These are phyloP conservation scores for Rhizopogon roseolus DNA, from an alignment of 768 basidiomycete species.

Conservation along the genomic window DNA sequence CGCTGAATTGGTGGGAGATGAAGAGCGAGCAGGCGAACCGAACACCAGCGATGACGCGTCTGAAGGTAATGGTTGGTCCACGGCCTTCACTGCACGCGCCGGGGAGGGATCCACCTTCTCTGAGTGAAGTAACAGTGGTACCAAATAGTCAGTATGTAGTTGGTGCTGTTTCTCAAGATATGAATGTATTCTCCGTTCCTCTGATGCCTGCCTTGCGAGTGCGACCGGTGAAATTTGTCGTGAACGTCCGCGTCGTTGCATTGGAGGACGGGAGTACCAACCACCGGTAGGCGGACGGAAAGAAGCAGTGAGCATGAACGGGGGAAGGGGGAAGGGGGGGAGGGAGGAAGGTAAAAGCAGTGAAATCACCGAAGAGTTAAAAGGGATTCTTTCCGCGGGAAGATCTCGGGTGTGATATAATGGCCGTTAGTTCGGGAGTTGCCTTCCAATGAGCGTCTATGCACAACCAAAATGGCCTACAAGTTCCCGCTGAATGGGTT, in stretches of 20 bases:
- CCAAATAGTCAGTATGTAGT: neutral
- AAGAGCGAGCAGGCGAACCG: conserved; percentile 8
- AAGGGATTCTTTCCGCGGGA: conserved; percentile 8
- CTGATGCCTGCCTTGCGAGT: conserved; percentile 37
- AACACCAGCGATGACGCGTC: neutral
- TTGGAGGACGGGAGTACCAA: conserved; percentile 18
- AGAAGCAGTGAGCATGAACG: conserved; percentile 18
- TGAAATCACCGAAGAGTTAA: conserved; percentile 9
- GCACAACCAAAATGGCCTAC: neutral
- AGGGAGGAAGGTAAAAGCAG: conserved; percentile 3
- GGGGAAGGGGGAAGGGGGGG: neutral
- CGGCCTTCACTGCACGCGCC: neutral
- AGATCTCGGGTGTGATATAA: conserved; percentile 6
- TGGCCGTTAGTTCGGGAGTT: conserved; percentile 5
- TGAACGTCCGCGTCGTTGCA: conserved; percentile 36
- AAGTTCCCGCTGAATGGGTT: neutral
- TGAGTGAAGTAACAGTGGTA: conserved; percentile 4
- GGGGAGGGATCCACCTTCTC: conserved; percentile 1
- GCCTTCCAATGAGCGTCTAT: conserved; percentile 17
- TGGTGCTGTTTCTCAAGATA: conserved; percentile 11
- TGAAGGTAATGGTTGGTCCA: neutral
- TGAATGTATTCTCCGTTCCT: conserved; percentile 27
- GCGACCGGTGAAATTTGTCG: conserved; percentile 38
- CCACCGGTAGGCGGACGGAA: conserved; percentile 17
- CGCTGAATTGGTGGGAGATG: conserved; percentile 20